phyloP scores from a whole-genome alignment of 1,139 yeast genomes.

The Scheffersomyces illinoinensis region DNA sequence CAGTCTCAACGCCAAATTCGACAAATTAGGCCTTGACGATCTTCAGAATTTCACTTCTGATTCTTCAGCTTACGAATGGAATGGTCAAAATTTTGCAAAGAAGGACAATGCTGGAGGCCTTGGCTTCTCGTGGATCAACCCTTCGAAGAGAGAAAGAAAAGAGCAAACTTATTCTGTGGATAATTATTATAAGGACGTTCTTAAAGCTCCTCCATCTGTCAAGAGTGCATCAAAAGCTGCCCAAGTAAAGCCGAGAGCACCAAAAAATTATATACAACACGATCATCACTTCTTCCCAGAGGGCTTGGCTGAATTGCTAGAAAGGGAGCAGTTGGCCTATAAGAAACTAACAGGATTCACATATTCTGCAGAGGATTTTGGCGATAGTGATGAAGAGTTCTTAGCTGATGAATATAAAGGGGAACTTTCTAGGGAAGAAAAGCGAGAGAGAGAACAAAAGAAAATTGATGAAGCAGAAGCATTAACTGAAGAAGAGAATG shows the following conservation, averaged over 20 bases:
- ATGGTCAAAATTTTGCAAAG: conserved; percentile 89
- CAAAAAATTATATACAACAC: conserved; percentile 69
- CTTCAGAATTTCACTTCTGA: conserved; percentile 87
- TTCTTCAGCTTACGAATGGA: conserved; percentile 94
- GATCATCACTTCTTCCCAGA: conserved; percentile 89
- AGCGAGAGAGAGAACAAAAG: conserved; percentile 55
- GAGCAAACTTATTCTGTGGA: conserved; percentile 88
- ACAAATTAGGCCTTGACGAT: conserved; percentile 86
- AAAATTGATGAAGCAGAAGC: conserved; percentile 72
- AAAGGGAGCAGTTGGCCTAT: conserved; percentile 75
- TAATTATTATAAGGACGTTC: conserved; percentile 80
- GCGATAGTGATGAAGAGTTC: conserved; percentile 57
- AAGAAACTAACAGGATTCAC: conserved; percentile 73
- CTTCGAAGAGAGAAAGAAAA: conserved; percentile 85
- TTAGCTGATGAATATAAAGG: conserved; percentile 50
- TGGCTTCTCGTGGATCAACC: conserved; percentile 76
- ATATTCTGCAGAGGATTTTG: conserved; percentile 57
- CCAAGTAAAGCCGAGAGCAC: conserved; percentile 60
- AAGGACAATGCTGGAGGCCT: conserved; percentile 36
- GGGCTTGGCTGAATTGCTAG: conserved; percentile 63
- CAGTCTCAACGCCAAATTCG: conserved; percentile 63
- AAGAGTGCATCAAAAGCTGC: conserved; percentile 17
- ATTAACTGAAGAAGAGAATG: conserved; percentile 73
- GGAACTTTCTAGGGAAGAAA: conserved; percentile 41
- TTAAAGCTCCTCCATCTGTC: conserved; percentile 34